Base-by-base conservation (phyloP, 139 green algal genomes). In the Ostreobium quekettii region DNA sequence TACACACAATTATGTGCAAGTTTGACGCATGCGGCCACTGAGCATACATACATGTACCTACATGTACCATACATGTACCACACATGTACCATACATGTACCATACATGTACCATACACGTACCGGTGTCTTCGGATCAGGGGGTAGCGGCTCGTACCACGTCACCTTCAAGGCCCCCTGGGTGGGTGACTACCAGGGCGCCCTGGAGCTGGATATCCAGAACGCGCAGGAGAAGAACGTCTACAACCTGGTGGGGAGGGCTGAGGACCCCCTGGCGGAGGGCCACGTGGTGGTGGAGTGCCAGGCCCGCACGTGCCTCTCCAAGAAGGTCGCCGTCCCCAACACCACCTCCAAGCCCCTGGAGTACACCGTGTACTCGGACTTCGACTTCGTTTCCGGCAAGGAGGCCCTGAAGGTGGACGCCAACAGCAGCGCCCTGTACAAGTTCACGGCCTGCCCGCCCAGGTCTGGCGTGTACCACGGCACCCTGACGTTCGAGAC, bases 401-500 rank as follows among this genome's bases (percentile, higher is more conserved):
- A 69, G 1, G 53, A 69, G 7, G 58, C 64, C 26, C 33, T 84
- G 35, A 39, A 74, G 48, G 31, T 78, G 61, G 42, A 62, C 6
- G 29, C 37, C 56, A 22, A 60, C 66, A 71, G 35, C 29, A 60
- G 61, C 28, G 71, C 66, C 29, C 47, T 42, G 1, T 76, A 76
- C 70, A 76, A 79, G 69, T 58, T 86, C 48, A 71, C 56, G 11
- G 71, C 71, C 15, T 67, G 58, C 11, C 80, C 79, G 22, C 29
- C 46, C 15, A 47, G 63, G n/a, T 76, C 53, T 49, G 85, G 85
- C 28, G 73, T 32, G 28, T 74, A 71, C 47, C 60, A 73, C 30
- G 85, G 85, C 24, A 80, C 68, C 42, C 66, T 91, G 53, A 86
- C 63, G 24, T 91, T 91, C 70, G 75, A 75, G 30, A 73, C 78